Evolutionary conservation across 208 protist genomes (phyloP), one percentile per base, ranked within the genome.

Genomic region (Leptomonas pyrrhocoris): DNA sequence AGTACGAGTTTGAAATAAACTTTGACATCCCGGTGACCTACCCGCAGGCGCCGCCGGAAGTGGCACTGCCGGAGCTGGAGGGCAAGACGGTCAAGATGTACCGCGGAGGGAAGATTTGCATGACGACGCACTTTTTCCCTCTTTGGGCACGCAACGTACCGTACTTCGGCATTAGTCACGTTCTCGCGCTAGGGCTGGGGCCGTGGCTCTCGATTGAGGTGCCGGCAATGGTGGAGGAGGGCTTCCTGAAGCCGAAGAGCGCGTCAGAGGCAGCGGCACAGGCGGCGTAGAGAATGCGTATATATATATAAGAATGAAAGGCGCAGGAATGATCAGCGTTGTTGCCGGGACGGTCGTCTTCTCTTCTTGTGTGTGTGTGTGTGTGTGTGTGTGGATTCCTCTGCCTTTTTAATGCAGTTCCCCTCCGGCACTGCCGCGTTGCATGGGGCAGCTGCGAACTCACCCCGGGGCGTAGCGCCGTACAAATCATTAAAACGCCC

Each of bases 1-100:
- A 96, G 79, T 99, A 99, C 77, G 96, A 98, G 86, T 99, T 99
- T 64, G 88, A 98, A 55, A 75, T 99, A 58, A 89, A 98, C 80
- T 99, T 99, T 83, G 98, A 99, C 53, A 93, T 99, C 43, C 97
- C 98, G 18, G 97, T 98, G 7, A 97, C 96, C 30, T 99, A 99
- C 73, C 98, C 98, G 31, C 86, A 86, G 50, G 97, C 94, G 13
- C 76, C 97, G 9, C 95, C 97, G n/a, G 98, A 99, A 68, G 84
- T 99, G 21, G 90, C 84, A 15, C 80, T 99, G 40, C 97, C 98
- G 21, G 97, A 99, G 81, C 77, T 99, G 42, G 98, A 99, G 25
- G 96, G 95, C 19, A 98, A 98, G 81, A 99, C 98, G 9, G 93
- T 97, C 48, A 99, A 99, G 83, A 99, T 99, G 98, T 99, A 99